Percentiles rank a stretch among this genome's conserved stretches.
Evolutionary conservation across 352 stramenopile species (phyloP).

Genomic region (Phytophthora quininea): DNA sequence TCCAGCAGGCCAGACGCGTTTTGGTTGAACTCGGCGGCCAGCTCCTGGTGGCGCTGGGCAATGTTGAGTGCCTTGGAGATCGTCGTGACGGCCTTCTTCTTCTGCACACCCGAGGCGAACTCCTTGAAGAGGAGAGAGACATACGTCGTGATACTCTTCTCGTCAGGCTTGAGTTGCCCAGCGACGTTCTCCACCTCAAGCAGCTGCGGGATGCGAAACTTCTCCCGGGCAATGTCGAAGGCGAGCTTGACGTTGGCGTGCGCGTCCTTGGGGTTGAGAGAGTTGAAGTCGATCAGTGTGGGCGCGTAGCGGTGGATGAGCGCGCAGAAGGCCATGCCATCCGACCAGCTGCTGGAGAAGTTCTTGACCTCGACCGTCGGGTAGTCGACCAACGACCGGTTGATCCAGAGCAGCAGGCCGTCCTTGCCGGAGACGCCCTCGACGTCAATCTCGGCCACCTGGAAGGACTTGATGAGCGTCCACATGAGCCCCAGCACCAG

Average conservation of each 20-base stretch:
- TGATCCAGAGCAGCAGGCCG: slow-evolving; percentile 90
- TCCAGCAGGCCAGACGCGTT: slow-evolving; percentile 73
- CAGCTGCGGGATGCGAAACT: slow-evolving; percentile 88
- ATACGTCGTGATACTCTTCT: slow-evolving; percentile 94
- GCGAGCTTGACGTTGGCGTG: slow-evolving; percentile 79
- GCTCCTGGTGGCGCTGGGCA: slow-evolving; percentile 87
- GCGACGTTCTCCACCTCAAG: slow-evolving; percentile 88
- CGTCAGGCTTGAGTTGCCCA: slow-evolving; percentile 85
- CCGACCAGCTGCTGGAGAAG: slow-evolving; percentile 87
- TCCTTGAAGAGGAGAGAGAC: slow-evolving; percentile 92
- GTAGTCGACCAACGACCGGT: slow-evolving; percentile 88
- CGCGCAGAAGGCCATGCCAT: slow-evolving; percentile 91
- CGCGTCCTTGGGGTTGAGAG: slow-evolving; percentile 68
- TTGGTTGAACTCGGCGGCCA: slow-evolving; percentile 76
- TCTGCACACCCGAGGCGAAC: slow-evolving; percentile 89
- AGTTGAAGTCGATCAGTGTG: slow-evolving; percentile 85
- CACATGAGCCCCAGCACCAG: slow-evolving; percentile 92
- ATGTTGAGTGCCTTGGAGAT: slow-evolving; percentile 92
- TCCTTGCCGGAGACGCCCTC: slow-evolving; percentile 92
- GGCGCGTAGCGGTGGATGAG: slow-evolving; percentile 92
- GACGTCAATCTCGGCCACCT: slow-evolving; percentile 86
- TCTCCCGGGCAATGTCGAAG: slow-evolving; percentile 85
- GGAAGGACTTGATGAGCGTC: slow-evolving; percentile 93
- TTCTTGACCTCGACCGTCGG: slow-evolving; percentile 85
- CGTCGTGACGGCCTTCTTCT: slow-evolving; percentile 89